Conservation (phyloP, 2,329 filamentous ascomycete genomes). For the Colletotrichum sp. region DNA sequence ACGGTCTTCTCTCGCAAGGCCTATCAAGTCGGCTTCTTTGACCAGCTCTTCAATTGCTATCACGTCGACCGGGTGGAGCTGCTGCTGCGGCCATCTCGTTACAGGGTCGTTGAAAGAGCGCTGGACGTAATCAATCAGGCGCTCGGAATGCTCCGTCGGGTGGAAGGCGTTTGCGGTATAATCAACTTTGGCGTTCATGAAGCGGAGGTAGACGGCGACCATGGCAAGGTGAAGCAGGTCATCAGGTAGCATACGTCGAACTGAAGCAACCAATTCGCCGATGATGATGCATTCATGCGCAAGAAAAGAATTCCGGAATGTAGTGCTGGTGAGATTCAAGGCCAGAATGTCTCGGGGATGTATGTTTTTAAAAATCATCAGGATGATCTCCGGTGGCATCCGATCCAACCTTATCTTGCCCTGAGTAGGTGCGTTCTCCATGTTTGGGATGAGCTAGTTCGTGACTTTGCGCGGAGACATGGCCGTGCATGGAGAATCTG, state of each 20-base stretch:
- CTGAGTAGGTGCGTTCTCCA: accelerated
- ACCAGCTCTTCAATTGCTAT: neutral
- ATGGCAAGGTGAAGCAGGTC: neutral
- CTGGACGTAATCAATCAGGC: neutral
- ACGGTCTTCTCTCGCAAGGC: neutral
- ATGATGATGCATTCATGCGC: neutral
- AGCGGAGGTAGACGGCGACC: neutral
- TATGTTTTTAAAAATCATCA: neutral
- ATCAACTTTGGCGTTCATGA: neutral
- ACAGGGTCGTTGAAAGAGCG: neutral
- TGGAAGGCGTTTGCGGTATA: neutral
- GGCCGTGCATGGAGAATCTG: accelerated
- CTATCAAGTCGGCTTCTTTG: neutral
- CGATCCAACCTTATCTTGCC: neutral
- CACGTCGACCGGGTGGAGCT: neutral
- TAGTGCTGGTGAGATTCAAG: neutral
- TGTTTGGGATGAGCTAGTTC: neutral
- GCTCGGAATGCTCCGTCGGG: neutral
- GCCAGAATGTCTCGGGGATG: neutral
- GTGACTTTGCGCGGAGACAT: accelerated
- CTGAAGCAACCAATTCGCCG: neutral
- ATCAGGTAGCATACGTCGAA: neutral
- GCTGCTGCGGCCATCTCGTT: neutral
- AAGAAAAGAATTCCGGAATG: neutral
- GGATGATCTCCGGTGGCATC: neutral